Base-by-base conservation (phyloP, 2,329 filamentous ascomycete species). In the Calonectria multiphialidica region DNA sequence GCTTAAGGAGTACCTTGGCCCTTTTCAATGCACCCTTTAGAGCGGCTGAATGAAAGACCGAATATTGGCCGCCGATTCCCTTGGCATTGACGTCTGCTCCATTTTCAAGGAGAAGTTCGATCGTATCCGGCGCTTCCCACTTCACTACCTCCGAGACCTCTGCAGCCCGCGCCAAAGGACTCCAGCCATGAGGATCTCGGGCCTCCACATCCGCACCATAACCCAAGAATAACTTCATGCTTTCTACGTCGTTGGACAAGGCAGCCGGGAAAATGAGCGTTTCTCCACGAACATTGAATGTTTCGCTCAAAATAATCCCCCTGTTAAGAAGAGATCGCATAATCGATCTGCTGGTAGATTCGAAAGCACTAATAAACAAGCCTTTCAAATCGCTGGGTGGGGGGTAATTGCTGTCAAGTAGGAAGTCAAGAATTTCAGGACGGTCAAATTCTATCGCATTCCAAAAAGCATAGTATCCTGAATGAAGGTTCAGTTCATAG, bases 1-100 rank as follows among this genome's bases (percentile, higher is more conserved):
- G 30, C 37, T 37, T n/a, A 21, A 57, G 50, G 2, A 5, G 13
- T 15, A 57, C 35, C 5, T 23, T 1, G 4, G 12, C 10, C 2
- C 2, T n/a, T 2, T 9, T 0, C 8, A 4, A 0, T 0, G 3
- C 5, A 5, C 30, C n/a, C 2, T 5, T 1, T 5, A 1, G 10
- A 6, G 15, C 50, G 12, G 50, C 50, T 5, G 8, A 3, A 13
- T 57, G 12, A 10, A 57, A 57, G 5, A 35, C 30, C 4, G 50
- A 13, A 5, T 13, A 35, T 5, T 21, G 8, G 4, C 33, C 50
- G 3, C 5, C 33, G 9, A 23, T 12, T 23, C n/a, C 50, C 6
- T 1, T 55, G 15, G 50, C 50, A 21, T 55, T 37, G 9, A 57
- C 37, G n/a, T 57, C 50, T 7, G 50, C 50, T 37, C 50, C 50